These are phyloP conservation scores for Trichoderma atrobrunneum DNA, from an alignment of 2,329 filamentous ascomycete genomes.

Conservation along the genomic window DNA sequence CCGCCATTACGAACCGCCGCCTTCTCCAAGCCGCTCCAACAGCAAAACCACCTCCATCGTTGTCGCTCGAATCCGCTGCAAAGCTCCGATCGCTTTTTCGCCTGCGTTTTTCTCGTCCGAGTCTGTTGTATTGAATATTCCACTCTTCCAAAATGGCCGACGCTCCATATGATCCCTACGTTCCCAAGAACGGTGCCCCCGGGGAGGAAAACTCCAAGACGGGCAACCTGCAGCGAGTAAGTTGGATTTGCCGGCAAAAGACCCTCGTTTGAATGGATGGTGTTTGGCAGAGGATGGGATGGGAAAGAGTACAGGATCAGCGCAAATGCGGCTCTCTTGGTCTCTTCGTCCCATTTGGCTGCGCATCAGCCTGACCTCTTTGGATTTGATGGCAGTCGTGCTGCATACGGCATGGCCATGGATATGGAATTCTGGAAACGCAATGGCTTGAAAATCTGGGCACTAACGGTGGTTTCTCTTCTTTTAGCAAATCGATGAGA, in stretches of 20 bases:
- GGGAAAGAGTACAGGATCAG: background rate
- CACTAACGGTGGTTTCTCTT: background rate
- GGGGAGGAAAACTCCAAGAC: background rate
- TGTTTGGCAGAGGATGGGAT: background rate
- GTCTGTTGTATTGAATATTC: background rate
- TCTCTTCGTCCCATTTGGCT: background rate
- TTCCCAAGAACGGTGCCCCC: slow-evolving; percentile 65
- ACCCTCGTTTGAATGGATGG: background rate
- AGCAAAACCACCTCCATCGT: slow-evolving; percentile 22
- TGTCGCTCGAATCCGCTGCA: slow-evolving; percentile 8
- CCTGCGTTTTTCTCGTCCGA: background rate
- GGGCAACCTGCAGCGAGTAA: slow-evolving; percentile 8
- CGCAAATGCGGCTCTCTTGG: background rate
- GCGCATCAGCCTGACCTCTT: background rate
- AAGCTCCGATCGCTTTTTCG: background rate
- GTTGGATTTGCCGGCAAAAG: background rate
- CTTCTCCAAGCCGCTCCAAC: slow-evolving; percentile 25
- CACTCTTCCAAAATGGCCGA: slow-evolving; percentile 47
- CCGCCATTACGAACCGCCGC: slow-evolving; percentile 17
- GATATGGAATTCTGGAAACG: background rate
- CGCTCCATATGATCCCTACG: slow-evolving; percentile 83
- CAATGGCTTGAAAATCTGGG: background rate
- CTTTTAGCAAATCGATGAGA: slow-evolving; percentile 93
- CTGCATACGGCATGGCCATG: background rate
- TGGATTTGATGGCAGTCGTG: background rate